A percentile compares a stretch with the other conserved stretches of the same genome.
These are phyloP conservation scores for Biscogniauxia mediterranea DNA, from an alignment of 2,329 filamentous ascomycete genomes.

Conservation along the genomic window DNA sequence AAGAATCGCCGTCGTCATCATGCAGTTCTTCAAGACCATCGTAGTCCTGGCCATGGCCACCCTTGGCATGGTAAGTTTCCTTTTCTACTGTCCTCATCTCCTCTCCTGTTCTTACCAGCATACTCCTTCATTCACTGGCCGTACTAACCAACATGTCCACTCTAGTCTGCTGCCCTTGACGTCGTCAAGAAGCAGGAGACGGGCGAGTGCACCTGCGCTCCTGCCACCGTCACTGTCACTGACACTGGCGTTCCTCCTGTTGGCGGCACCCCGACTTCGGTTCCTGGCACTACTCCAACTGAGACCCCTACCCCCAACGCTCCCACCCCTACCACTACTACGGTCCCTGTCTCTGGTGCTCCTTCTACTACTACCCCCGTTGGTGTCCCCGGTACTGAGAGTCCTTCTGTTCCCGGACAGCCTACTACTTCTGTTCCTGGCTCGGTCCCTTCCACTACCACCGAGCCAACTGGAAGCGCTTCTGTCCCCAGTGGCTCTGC, in stretches of 20 bases:
- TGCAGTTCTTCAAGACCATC: conserved; percentile 30
- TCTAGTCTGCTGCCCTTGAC: conserved; percentile 18
- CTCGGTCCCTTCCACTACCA: conserved; percentile 4
- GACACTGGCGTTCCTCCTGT: conserved; percentile 13
- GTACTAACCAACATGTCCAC: conserved; percentile 1
- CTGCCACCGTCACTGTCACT: conserved; percentile 20
- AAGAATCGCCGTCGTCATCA: conserved; percentile 21
- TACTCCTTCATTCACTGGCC: neutral
- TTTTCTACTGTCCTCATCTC: too few species aligned
- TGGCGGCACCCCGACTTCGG: conserved; percentile 13
- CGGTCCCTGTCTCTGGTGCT: neutral
- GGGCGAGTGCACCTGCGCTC: conserved; percentile 22
- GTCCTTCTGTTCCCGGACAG: conserved; percentile 11
- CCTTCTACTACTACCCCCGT: neutral
- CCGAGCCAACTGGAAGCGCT: conserved; percentile 4
- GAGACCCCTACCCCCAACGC: conserved; percentile 6
- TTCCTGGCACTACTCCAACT: conserved; percentile 2
- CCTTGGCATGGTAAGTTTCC: conserved; percentile 28
- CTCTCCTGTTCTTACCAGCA: conserved; percentile 1
- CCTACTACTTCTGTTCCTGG: conserved; percentile 3
- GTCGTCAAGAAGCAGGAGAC: conserved; percentile 16
- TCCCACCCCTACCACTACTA: neutral
- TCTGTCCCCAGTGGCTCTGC: neutral
- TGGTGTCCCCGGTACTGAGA: neutral
- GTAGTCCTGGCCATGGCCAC: conserved; percentile 23